Percentiles rank a stretch among this genome's conserved stretches.
Evolutionary conservation across 164 flowering plant genomes (phyloP).

Genomic region (Nymphaea colorata): DNA sequence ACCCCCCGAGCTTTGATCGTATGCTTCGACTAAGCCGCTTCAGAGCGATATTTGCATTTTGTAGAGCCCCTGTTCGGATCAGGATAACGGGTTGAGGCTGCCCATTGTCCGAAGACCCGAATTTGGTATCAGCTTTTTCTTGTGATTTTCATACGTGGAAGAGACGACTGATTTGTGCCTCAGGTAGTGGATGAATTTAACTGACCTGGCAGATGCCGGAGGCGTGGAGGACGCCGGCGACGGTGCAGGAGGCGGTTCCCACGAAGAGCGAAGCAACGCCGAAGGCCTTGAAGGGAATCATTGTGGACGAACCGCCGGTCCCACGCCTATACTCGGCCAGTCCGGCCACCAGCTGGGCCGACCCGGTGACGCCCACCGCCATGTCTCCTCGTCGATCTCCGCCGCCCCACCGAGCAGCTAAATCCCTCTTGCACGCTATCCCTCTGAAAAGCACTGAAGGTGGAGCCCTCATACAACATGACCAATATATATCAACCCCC

Average conservation of each 20-base stretch:
- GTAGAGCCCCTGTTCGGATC: too few relatives aligned
- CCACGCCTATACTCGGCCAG: constrained; percentile 29
- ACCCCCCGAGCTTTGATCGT: constrained; percentile 35
- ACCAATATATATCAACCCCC: too few relatives aligned
- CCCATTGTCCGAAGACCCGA: too few relatives aligned
- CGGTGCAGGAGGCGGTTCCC: constrained; percentile 52
- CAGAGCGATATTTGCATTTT: constrained; percentile 15
- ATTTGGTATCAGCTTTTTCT: too few relatives aligned
- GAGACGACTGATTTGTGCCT: too few relatives aligned
- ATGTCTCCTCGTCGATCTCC: constrained; percentile 10
- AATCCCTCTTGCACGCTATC: too few relatives aligned
- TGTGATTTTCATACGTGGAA: too few relatives aligned
- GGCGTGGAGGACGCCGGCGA: constrained; percentile 28
- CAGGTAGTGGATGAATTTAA: background rate
- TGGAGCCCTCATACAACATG: too few relatives aligned
- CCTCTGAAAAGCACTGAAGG: too few relatives aligned
- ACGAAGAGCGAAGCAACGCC: constrained; percentile 75
- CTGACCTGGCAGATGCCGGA: constrained; percentile 49
- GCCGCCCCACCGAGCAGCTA: constrained; percentile 2
- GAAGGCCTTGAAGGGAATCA: constrained; percentile 79
- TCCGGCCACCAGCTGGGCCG: constrained; percentile 42
- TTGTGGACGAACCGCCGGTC: constrained; percentile 19
- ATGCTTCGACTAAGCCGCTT: constrained; percentile 35
- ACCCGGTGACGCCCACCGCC: constrained; percentile 66
- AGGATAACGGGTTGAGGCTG: too few relatives aligned